phyloP scores from a whole-genome alignment of 228 moss, liverwort and hornwort genomes.

The Sphagnum fallax region DNA sequence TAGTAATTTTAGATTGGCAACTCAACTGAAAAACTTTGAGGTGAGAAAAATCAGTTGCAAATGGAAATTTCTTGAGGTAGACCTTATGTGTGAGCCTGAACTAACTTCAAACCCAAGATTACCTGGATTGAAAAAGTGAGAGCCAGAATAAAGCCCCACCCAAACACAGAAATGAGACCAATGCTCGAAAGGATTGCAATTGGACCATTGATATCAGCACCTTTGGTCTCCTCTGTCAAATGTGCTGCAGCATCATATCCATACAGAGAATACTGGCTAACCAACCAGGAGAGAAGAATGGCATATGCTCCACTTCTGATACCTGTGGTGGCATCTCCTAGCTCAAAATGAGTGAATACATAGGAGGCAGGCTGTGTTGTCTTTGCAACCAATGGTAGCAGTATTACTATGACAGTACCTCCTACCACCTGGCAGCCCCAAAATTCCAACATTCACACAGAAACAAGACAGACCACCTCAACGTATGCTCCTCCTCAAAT shows the following conservation, averaged over 20 bases:
- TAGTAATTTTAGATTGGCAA: no score
- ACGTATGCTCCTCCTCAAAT: no score
- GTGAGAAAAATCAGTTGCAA: no score
- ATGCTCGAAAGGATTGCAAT: slow-evolving; percentile 93
- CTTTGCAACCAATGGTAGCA: slow-evolving; percentile 85
- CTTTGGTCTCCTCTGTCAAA: slow-evolving; percentile 89
- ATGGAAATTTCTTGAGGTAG: neutral
- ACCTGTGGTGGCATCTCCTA: slow-evolving; percentile 49
- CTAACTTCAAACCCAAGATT: neutral
- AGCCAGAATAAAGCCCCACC: slow-evolving; percentile 83
- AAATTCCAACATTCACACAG: neutral
- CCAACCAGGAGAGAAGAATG: slow-evolving; percentile 73
- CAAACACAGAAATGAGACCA: slow-evolving; percentile 76
- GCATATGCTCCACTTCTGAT: slow-evolving; percentile 67
- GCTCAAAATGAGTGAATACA: slow-evolving; percentile 72
- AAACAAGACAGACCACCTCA: neutral
- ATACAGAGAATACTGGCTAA: slow-evolving; percentile 93
- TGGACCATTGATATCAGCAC: slow-evolving; percentile 86
- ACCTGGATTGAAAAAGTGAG: slow-evolving; percentile 94
- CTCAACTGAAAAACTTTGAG: no score
- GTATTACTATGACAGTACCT: slow-evolving; percentile 69
- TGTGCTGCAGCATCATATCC: slow-evolving; percentile 97
- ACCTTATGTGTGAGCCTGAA: neutral
- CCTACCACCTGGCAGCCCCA: slow-evolving; percentile 64
- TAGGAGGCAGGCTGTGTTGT: slow-evolving; percentile 79